These are phyloP conservation scores for Aspergillus tubingensis DNA, from an alignment of 2,329 filamentous ascomycete species.

Conservation along the genomic window DNA sequence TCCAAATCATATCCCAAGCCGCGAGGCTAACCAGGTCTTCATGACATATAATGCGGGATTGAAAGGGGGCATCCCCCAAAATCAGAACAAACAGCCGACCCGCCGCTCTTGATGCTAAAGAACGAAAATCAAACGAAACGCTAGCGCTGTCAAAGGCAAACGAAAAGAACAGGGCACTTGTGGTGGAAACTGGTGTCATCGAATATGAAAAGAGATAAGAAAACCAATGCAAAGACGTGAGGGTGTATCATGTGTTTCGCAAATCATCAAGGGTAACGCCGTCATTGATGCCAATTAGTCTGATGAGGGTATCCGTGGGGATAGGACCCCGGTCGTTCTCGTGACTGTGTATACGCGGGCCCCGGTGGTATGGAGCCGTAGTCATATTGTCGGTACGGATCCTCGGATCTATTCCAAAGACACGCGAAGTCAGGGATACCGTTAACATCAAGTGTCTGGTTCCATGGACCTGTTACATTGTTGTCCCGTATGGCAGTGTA, in stretches of 20 bases:
- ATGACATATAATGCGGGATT: slow-evolving; percentile 48
- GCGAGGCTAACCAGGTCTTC: slow-evolving; percentile 53
- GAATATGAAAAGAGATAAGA: slow-evolving; percentile 25
- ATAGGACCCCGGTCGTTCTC: slow-evolving; percentile 38
- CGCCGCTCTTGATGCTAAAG: slow-evolving; percentile 49
- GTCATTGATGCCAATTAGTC: slow-evolving; percentile 56
- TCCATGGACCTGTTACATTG: slow-evolving; percentile 60
- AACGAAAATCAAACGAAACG: slow-evolving; percentile 38
- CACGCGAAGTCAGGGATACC: slow-evolving; percentile 27
- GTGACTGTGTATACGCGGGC: slow-evolving; percentile 47
- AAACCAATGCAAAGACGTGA: slow-evolving; percentile 41
- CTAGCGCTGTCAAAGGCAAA: slow-evolving; percentile 30
- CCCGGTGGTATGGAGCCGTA: slow-evolving; percentile 31
- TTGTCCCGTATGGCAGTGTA: slow-evolving; percentile 68
- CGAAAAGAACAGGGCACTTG: slow-evolving; percentile 7
- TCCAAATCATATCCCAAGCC: slow-evolving; percentile 50
- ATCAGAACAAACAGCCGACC: slow-evolving; percentile 49
- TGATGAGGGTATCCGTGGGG: slow-evolving; percentile 38
- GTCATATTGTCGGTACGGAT: slow-evolving; percentile 19
- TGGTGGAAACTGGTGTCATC: slow-evolving; percentile 36
- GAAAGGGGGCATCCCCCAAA: slow-evolving; percentile 38
- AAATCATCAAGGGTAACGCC: slow-evolving; percentile 54
- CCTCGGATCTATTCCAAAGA: slow-evolving; percentile 27
- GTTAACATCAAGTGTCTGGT: slow-evolving; percentile 39
- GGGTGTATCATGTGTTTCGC: slow-evolving; percentile 45